A percentile compares a stretch with the other conserved stretches of the same genome.
These are phyloP conservation scores for Leccinellum rugosiceps DNA, from an alignment of 768 basidiomycete species.

Conservation along the genomic window DNA sequence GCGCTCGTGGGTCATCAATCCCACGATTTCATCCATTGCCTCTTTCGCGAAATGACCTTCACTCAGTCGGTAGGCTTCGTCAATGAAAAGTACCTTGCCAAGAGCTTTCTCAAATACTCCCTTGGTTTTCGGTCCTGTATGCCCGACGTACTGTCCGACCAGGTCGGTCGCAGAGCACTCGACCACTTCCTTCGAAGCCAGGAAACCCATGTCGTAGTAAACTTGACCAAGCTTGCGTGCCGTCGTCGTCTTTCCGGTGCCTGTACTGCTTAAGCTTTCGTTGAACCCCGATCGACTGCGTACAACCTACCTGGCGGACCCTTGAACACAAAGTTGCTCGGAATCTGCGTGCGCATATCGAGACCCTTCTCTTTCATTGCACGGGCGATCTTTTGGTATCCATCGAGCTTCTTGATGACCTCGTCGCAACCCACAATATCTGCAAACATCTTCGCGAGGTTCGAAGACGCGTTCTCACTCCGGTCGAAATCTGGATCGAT, in stretches of 20 bases:
- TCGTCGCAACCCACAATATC: constrained; percentile 63
- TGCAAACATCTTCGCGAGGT: constrained; percentile 56
- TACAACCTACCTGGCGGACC: constrained; percentile 59
- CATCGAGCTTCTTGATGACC: constrained; percentile 44
- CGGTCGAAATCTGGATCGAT: constrained; percentile 67
- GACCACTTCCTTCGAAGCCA: constrained; percentile 48
- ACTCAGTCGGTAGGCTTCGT: constrained; percentile 66
- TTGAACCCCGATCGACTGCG: not conserved
- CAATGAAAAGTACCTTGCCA: constrained; percentile 68
- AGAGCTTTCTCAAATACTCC: constrained; percentile 61
- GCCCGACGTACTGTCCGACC: constrained; percentile 68
- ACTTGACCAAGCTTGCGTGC: constrained; percentile 64
- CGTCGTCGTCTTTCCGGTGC: constrained; percentile 63
- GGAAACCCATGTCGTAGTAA: constrained; percentile 64
- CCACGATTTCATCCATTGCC: constrained; percentile 73
- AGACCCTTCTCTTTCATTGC: constrained; percentile 40
- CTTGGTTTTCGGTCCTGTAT: constrained; percentile 67
- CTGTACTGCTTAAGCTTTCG: constrained; percentile 29
- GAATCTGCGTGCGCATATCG: constrained; percentile 50
- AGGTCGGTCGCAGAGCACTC: constrained; percentile 73
- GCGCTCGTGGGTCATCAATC: constrained; percentile 54
- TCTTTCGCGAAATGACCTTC: constrained; percentile 68
- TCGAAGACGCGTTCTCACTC: constrained; percentile 41
- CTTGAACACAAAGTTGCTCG: constrained; percentile 67
- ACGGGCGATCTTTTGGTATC: constrained; percentile 51